Evolutionary conservation across 257 asterid genomes (phyloP), one percentile per base, ranked within the genome.

Genomic region (Craterostigma plantagineum): DNA sequence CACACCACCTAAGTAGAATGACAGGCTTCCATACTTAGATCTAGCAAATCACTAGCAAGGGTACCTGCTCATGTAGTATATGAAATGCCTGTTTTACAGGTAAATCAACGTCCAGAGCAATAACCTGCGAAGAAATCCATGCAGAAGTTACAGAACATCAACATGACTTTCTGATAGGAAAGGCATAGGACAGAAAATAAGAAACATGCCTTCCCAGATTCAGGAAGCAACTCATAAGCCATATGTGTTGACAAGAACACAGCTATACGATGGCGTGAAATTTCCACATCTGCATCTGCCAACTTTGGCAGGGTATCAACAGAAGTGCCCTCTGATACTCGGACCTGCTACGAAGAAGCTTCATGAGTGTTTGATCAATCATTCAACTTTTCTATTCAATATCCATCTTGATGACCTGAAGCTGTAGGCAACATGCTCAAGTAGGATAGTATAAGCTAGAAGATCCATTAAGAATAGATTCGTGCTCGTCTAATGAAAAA

Each of bases 31-130:
- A 10, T 9, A 36, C 40, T n/a, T n/a, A 10, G 14, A 36, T 12
- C 11, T 8, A 18, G 30, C 10, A 8, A 33, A 43, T 14, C 30
- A 23, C 11, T 14, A 43, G 50, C 59, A n/a, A n/a, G n/a, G n/a
- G 33, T 72, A 90, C 99, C 94, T 90, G 95, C 70, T 90, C 95
- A 7, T 85, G 87, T 56, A 85, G 76, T 63, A 85, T 85, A 68
- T 81, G 91, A 69, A 85, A 81, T 33, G 94, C 96, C 60, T 81
- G 94, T 68, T 81, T 85, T 56, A 85, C 91, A 39, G 94, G 96
- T 48, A 85, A 55, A 42, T 81, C 84, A 2, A 85, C 86, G 57
- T 81, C 96, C 60, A 85, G 67, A 45, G 96, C 92, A 61, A 81
- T 63, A 51, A 85, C 85, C 94, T 85, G 74, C 37, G 56, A 52